These are phyloP conservation scores for Hericium coralloides DNA, from an alignment of 768 basidiomycete genomes.

Conservation along the genomic window DNA sequence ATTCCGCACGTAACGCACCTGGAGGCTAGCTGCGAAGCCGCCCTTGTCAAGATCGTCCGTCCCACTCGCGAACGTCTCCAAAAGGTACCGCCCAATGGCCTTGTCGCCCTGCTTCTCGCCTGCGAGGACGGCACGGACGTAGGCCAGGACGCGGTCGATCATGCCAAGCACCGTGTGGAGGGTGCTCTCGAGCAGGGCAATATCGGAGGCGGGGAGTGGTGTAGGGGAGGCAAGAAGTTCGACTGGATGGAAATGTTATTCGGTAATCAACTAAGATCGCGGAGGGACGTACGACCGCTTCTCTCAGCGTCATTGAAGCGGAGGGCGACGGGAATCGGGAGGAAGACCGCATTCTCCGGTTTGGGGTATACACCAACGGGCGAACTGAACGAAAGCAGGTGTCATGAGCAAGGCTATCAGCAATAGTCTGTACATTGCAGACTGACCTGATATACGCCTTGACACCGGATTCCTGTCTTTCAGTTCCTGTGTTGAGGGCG, in stretches of 20 bases:
- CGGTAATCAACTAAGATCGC: neutral
- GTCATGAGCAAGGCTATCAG: neutral
- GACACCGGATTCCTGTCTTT: conserved; percentile 59
- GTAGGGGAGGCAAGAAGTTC: conserved; percentile 51
- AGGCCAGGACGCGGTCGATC: conserved; percentile 78
- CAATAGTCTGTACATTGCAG: neutral
- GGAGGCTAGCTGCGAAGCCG: conserved; percentile 68
- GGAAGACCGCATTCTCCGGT: conserved; percentile 91
- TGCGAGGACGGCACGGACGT: conserved; percentile 71
- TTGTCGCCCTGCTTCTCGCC: conserved; percentile 77
- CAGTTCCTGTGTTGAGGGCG: conserved; percentile 78
- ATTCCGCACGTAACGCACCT: conserved; percentile 32
- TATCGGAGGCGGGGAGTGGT: conserved; percentile 49
- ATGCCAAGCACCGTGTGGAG: conserved; percentile 62
- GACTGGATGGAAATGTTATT: conserved; percentile 34
- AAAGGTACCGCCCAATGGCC: conserved; percentile 82
- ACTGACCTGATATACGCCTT: conserved; percentile 80
- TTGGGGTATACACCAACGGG: conserved; percentile 85
- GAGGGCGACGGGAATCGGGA: conserved; percentile 84
- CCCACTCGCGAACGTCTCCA: conserved; percentile 74
- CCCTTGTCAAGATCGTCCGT: conserved; percentile 63
- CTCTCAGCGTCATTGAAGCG: conserved; percentile 78
- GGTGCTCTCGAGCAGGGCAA: conserved; percentile 70
- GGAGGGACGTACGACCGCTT: conserved; percentile 60
- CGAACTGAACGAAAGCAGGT: conserved; percentile 38